Evolutionary conservation across 148 eudicot species (phyloP).

Genomic region (Vaccinium vitisidaea): DNA sequence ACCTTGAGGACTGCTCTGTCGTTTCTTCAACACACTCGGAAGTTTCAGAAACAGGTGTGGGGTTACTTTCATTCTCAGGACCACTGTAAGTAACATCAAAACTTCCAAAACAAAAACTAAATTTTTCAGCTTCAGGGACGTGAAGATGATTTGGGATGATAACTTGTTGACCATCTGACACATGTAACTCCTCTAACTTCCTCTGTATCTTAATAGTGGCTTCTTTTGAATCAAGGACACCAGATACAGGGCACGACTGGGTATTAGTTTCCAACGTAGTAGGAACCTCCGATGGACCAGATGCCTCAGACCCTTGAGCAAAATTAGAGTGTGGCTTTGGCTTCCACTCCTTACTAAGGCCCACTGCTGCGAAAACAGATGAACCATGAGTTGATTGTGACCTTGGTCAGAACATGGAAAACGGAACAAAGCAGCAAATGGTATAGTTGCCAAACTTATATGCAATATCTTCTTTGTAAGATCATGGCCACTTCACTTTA

Average conservation of each 20-base stretch:
- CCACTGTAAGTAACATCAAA: constrained; percentile 55
- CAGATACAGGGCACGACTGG: constrained; percentile 23
- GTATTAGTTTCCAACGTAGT: constrained; percentile 31
- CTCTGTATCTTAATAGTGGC: constrained; percentile 38
- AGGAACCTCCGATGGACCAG: constrained; percentile 41
- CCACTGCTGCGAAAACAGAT: constrained; percentile 31
- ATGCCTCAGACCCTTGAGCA: constrained; percentile 42
- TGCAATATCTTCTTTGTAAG: not conserved
- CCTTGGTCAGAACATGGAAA: not conserved
- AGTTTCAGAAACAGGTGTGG: constrained; percentile 42
- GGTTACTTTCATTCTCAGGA: constrained; percentile 35
- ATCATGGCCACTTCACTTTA: not conserved
- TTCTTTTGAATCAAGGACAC: constrained; percentile 38
- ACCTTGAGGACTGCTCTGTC: constrained; percentile 54
- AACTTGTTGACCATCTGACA: constrained; percentile 62
- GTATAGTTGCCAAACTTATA: not conserved
- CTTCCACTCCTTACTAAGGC: constrained; percentile 77
- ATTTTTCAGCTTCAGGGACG: constrained; percentile 75
- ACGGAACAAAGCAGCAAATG: constrained; percentile 5
- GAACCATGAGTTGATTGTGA: constrained; percentile 12
- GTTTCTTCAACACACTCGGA: constrained; percentile 42
- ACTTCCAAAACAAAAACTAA: constrained; percentile 81
- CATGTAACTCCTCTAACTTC: constrained; percentile 50
- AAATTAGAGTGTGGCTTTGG: constrained; percentile 51
- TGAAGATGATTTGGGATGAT: constrained; percentile 85